These are phyloP conservation scores for Anaeromyces robustus DNA, from an alignment of 192 early-diverging fungal species.

Conservation along the genomic window DNA sequence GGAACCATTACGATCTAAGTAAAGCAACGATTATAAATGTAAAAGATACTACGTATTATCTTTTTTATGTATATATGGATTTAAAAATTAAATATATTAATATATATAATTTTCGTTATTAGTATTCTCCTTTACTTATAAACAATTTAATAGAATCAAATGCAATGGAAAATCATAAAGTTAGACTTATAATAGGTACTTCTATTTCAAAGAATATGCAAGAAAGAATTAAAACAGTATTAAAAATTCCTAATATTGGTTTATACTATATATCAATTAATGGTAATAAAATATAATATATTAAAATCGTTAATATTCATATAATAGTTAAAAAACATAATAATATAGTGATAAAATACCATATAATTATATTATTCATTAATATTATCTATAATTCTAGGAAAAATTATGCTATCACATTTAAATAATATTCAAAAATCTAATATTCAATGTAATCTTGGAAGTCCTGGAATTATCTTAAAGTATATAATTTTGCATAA, in stretches of 20 bases:
- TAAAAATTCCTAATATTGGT: neutral
- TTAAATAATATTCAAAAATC: neutral
- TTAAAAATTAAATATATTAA: too few relatives aligned
- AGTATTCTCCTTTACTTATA: neutral
- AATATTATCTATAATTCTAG: neutral
- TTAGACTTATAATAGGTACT: neutral
- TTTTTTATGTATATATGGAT: too few relatives aligned
- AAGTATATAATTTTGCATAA: neutral
- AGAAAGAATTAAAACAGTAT: neutral
- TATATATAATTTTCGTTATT: neutral
- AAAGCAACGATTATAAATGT: neutral
- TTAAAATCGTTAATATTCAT: too few relatives aligned
- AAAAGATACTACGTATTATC: too few relatives aligned
- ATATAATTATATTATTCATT: too few relatives aligned
- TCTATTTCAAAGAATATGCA: neutral
- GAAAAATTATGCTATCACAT: neutral
- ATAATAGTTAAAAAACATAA: too few relatives aligned
- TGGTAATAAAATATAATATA: neutral
- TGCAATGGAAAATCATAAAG: neutral
- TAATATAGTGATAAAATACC: too few relatives aligned
- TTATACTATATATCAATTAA: neutral
- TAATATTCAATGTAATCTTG: neutral
- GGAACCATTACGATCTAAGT: neutral
- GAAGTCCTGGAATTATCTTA: neutral
- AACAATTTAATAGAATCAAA: neutral